phyloP scores from a whole-genome alignment of 192 early-diverging fungal species.

The Anaeromyces robustus region DNA sequence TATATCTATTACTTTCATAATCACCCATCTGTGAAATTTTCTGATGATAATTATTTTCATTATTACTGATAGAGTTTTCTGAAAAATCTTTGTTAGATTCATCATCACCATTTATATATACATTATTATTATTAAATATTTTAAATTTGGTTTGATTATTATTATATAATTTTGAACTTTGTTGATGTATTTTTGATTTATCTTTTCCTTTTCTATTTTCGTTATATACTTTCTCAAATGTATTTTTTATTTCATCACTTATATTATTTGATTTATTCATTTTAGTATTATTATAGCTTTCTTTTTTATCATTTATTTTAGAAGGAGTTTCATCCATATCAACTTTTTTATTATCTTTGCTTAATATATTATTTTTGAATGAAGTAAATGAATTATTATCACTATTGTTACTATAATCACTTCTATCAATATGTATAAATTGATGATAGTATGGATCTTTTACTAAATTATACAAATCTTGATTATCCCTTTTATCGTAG shows the following conservation, averaged over 20 bases:
- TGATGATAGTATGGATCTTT: neutral
- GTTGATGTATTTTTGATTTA: neutral
- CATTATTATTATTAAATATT: neutral
- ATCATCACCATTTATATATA: neutral
- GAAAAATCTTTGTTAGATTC: too few species aligned
- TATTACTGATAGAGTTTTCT: neutral
- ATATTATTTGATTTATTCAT: neutral
- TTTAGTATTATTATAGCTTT: neutral
- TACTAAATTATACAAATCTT: neutral
- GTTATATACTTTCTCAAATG: neutral
- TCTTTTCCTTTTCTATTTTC: neutral
- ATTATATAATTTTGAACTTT: too few species aligned
- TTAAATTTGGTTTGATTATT: neutral
- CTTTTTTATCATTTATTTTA: neutral
- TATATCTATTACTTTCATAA: too few species aligned
- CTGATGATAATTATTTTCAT: too few species aligned
- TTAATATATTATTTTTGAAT: neutral
- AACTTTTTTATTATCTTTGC: neutral
- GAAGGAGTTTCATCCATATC: neutral
- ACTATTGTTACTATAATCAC: neutral
- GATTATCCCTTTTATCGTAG: neutral
- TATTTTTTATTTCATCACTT: neutral
- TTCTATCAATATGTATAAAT: neutral
- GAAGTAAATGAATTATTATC: neutral
- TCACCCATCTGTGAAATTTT: too few species aligned